Evolutionary conservation across 2,329 filamentous ascomycete genomes (phyloP).

Genomic region (Davidsoniella australis): DNA sequence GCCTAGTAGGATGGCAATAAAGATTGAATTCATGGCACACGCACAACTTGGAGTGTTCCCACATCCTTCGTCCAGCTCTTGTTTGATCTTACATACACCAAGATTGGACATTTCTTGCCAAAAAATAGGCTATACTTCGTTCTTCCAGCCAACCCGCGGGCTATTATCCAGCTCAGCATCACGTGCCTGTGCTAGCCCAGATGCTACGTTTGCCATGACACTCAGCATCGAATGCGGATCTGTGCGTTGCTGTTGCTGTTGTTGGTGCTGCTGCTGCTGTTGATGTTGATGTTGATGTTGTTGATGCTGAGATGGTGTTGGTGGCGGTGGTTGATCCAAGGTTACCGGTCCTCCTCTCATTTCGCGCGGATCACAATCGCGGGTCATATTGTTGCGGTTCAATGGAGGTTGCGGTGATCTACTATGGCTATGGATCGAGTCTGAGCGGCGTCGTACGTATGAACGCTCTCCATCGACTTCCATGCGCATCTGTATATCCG

Average conservation of each 20-base stretch:
- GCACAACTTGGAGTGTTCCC: too few relatives aligned
- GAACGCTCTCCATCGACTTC: conserved; percentile 4
- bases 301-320: too few relatives aligned
- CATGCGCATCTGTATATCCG: conserved; percentile 10
- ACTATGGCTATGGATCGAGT: conserved; percentile 9
- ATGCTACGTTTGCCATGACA: conserved; percentile 10
- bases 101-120: too few relatives aligned
- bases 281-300: neutral
- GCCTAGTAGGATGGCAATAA: neutral
- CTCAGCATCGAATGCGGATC: conserved; percentile 5
- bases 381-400: neutral
- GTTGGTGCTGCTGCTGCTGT: neutral
- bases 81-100: too few relatives aligned
- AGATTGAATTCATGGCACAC: neutral
- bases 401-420: conserved; percentile 7
- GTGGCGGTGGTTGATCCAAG: too few relatives aligned
- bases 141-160: conserved; percentile 1
- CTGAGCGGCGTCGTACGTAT: neutral
- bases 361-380: too few relatives aligned
- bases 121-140: too few relatives aligned
- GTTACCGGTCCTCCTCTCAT: too few relatives aligned
- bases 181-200: conserved; percentile 1
- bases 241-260: neutral
- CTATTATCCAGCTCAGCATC: neutral
- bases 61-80: too few relatives aligned